phyloP scores from a whole-genome alignment of 1,139 yeast species.

The Spathaspora jeffriesii region DNA sequence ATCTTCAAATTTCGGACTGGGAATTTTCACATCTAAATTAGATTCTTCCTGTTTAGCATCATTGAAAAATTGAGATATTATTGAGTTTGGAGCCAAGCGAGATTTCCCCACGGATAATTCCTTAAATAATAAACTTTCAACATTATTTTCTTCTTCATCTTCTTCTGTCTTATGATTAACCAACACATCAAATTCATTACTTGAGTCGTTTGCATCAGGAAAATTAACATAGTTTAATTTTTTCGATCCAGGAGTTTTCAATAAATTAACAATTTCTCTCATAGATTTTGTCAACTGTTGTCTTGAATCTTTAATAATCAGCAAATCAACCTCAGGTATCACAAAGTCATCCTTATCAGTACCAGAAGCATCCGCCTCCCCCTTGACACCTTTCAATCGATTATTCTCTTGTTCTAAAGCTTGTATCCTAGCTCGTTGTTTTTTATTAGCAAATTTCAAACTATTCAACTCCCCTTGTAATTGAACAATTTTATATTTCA shows the following conservation, averaged over 20 bases:
- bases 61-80: slow-evolving; percentile 12
- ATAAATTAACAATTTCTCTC: slow-evolving; percentile 41
- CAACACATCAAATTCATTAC: slow-evolving; percentile 19
- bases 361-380: neutral
- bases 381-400: slow-evolving; percentile 9
- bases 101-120: slow-evolving; percentile 2
- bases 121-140: slow-evolving; percentile 5
- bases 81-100: slow-evolving; percentile 2
- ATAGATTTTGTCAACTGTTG: slow-evolving; percentile 41
- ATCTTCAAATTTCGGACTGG: slow-evolving; percentile 6
- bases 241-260: slow-evolving; percentile 33
- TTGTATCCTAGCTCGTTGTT: slow-evolving; percentile 31
- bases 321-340: slow-evolving; percentile 43
- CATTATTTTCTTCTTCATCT: slow-evolving; percentile 4
- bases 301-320: slow-evolving; percentile 37
- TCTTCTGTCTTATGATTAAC: slow-evolving; percentile 5
- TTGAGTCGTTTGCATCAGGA: slow-evolving; percentile 17
- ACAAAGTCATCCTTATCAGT: neutral
- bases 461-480: slow-evolving; percentile 56
- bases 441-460: slow-evolving; percentile 35
- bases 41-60: slow-evolving; percentile 3
- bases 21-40: slow-evolving; percentile 1
- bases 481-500: slow-evolving; percentile 55
- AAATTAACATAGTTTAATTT: slow-evolving; percentile 20
- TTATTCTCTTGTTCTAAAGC: slow-evolving; percentile 27